Evolutionary conservation across 139 green algal species (phyloP), one percentile per base, ranked within the genome.

Genomic region (Coelastrella sp.): DNA sequence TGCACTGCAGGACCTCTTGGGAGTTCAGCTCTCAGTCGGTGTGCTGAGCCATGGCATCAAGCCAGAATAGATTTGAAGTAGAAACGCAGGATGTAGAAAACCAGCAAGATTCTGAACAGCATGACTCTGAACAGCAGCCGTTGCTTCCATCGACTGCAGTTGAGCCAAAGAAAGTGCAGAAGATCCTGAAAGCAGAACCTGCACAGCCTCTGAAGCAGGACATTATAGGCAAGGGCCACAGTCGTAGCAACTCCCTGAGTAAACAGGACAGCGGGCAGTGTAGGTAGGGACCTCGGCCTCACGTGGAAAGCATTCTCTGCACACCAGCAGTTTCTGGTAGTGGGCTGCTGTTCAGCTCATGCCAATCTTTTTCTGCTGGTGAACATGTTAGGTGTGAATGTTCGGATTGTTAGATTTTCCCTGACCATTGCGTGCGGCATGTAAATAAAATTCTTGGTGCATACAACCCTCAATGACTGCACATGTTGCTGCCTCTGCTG

Each of bases 111-210:
- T 24, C 74, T 80, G 74, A 85, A 20, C 15, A 49, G 56, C 20
- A 73, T 56, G 80, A 60, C 75, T 76, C 60, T 25, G 82, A 88
- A 49, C 82, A 78, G 35, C 65, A 79, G 82, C 82, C 82, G n/a
- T 66, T 88, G 57, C 82, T 87, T 12, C 12, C 61, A 27, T n/a
- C 24, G 15, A 4, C 56, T 25, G 6, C 60, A 6, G 24, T 11
- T 14, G 8, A 61, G 61, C 25, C 58, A 24, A 87, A 68, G 22
- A 63, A 68, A n/a, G n/a, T 76, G 57, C 82, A 76, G 82, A 59
- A 61, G 60, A n/a, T 14, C 6, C 12, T 27, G 20, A 8, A 19
- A 25, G 57, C 57, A 22, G 79, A 56, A 17, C 22, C 61, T 60
- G 60, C 17, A 87, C 59, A 75, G 60, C 12, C 82, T 57, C 60